phyloP scores from a whole-genome alignment of 768 basidiomycete species.

The Trametes cubensis region DNA sequence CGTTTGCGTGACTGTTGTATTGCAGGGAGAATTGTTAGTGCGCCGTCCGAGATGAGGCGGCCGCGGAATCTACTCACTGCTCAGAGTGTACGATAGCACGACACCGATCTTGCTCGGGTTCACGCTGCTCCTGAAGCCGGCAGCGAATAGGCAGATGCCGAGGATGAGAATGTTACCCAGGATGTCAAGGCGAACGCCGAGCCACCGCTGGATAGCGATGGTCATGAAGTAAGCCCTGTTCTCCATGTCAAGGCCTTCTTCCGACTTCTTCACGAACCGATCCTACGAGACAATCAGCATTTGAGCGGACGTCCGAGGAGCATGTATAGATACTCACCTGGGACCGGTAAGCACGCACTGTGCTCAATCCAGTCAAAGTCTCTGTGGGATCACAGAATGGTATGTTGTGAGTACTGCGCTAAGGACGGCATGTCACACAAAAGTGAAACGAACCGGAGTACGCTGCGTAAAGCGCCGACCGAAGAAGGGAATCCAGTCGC shows the following conservation, averaged over 20 bases:
- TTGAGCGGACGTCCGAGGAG: neutral
- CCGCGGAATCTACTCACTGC: conserved; percentile 41
- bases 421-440: neutral
- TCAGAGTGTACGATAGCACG: conserved; percentile 37
- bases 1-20: conserved; percentile 48
- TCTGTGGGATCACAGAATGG: conserved; percentile 39
- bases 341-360: conserved; percentile 60
- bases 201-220: conserved; percentile 66
- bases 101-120: conserved; percentile 62
- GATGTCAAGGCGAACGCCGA: conserved; percentile 63
- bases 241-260: conserved; percentile 57
- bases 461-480: conserved; percentile 59
- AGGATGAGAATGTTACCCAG: conserved; percentile 69
- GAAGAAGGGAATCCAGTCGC: conserved; percentile 62
- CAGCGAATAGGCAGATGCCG: conserved; percentile 71
- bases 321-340: conserved; percentile 42
- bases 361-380: conserved; percentile 63
- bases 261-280: conserved; percentile 53
- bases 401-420: neutral
- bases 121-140: conserved; percentile 56
- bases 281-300: conserved; percentile 32
- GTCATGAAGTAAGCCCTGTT: conserved; percentile 69
- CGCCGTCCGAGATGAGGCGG: neutral
- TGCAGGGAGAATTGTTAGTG: no score
- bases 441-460: conserved; percentile 50